Base-by-base conservation (phyloP, 495 filamentous ascomycete genomes). In the Penicilliopsis zonata region DNA sequence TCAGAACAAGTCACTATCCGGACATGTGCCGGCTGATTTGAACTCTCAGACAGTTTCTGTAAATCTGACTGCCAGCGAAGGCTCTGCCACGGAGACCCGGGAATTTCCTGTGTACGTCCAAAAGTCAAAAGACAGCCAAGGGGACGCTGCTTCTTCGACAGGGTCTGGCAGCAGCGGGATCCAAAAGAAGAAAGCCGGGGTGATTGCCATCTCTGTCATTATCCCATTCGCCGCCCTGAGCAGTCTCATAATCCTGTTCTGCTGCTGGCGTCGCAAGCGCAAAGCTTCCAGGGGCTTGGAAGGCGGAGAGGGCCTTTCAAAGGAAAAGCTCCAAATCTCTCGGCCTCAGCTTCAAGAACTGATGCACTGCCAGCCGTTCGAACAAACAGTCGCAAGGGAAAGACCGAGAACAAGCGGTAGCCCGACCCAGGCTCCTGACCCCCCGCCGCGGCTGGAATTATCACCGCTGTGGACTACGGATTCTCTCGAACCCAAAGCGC, bases 11-110 rank as follows among this genome's bases (percentile, higher is more conserved):
- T 65, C 63, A 2, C 56, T 92, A 4, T 68, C 57, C 13, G 84
- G 86, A 4, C 57, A 66, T 9, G 72, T 80, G 14, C 82, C 86
- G 1, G 39, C 39, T 0, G 53, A 63, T 18, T 30, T 61, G 5
- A 38, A 53, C 7, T 50, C 67, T 3, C 41, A 55, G 7, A 56
- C 54, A 17, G 53, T 70, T 24, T 43, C 40, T 1, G 47, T 80
- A n/a, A 53, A 55, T 18, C 46, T 83, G 27, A 67, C 50, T 8
- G 72, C 69, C 9, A 60, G 51, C 50, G 65, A 44, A 58, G 61
- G 53, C 31, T 51, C 44, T 38, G 65, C 18, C 40, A 59, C 34
- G 13, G 67, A 68, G 33, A 61, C 59, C 3, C 50, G 67, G 23
- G 46, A 50, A 12, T 61, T 84, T 30, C 61, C 53, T 0, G 54